A percentile compares a stretch with the other conserved stretches of the same genome.
Conservation (phyloP, 1,284 basidiomycete species). For the Pascua guehoae region DNA sequence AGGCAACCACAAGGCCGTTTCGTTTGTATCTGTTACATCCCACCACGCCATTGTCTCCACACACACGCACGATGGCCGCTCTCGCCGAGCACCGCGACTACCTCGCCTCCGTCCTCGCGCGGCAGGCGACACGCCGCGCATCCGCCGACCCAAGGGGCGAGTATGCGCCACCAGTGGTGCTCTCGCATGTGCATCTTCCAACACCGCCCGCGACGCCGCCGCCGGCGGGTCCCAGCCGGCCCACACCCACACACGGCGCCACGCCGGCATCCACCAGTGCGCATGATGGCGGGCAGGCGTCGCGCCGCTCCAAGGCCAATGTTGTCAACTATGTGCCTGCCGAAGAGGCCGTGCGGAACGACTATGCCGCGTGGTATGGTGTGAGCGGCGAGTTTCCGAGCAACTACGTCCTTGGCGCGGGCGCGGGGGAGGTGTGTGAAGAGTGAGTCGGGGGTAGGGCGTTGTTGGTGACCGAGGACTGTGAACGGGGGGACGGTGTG, state of each 20-base stretch:
- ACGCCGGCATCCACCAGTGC: constrained; percentile 10
- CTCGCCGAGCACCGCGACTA: constrained; percentile 56
- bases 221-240: constrained; percentile 20
- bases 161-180: constrained; percentile 46
- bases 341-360: constrained; percentile 92
- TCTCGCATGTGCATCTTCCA: constrained; percentile 47
- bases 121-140: constrained; percentile 50
- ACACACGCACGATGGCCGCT: too few relatives aligned
- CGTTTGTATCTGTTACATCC: too few relatives aligned
- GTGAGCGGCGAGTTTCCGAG: constrained; percentile 86
- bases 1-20: too few relatives aligned
- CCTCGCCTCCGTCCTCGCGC: constrained; percentile 50
- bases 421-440: constrained; percentile 79
- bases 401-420: constrained; percentile 82
- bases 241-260: constrained; percentile 1
- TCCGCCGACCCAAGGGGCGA: constrained; percentile 50
- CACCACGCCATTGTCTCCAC: too few relatives aligned
- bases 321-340: constrained; percentile 71
- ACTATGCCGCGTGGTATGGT: constrained; percentile 87
- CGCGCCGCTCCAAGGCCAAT: constrained; percentile 26
- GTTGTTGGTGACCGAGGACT: too few relatives aligned
- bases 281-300: constrained; percentile 13
- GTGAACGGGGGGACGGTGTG: too few relatives aligned
- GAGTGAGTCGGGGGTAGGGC: constrained; percentile 65
- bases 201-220: constrained; percentile 51